phyloP scores from a whole-genome alignment of 2,329 filamentous ascomycete genomes.

The Endoconidiophora polonica region DNA sequence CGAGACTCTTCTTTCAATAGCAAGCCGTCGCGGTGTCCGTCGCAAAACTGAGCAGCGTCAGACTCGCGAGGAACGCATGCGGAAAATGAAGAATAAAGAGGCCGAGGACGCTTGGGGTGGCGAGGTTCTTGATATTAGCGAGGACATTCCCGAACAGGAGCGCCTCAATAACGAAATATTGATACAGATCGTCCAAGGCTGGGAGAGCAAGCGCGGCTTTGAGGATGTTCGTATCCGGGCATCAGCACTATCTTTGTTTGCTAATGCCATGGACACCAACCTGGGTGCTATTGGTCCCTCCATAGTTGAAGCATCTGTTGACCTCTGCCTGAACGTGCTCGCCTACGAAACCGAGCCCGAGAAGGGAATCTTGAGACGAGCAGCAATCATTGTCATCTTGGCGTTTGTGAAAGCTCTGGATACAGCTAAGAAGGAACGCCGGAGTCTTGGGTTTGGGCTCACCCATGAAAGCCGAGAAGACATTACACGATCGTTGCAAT shows the following conservation, averaged over 20 bases:
- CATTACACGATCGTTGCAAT: constrained; percentile 43
- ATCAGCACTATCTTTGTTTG: constrained; percentile 51
- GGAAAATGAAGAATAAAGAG: constrained; percentile 30
- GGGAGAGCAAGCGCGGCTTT: constrained; percentile 47
- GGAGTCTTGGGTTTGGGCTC: constrained; percentile 35
- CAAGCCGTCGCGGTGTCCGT: constrained; percentile 44
- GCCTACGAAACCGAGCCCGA: constrained; percentile 43
- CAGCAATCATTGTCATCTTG: constrained; percentile 47
- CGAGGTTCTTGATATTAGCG: constrained; percentile 30
- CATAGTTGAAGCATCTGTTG: constrained; percentile 39
- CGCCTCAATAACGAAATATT: constrained; percentile 33
- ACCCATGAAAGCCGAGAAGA: constrained; percentile 40
- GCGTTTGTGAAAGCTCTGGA: constrained; percentile 45
- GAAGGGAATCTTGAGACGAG: constrained; percentile 47
- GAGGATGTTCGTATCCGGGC: constrained; percentile 56
- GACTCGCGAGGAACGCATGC: constrained; percentile 30
- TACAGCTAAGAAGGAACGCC: constrained; percentile 29
- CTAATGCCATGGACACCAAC: constrained; percentile 42
- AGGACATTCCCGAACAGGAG: constrained; percentile 28
- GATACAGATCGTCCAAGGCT: constrained; percentile 45
- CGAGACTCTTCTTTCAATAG: constrained; percentile 44
- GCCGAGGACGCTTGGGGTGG: constrained; percentile 39
- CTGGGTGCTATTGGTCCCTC: constrained; percentile 36
- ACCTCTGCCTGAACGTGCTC: constrained; percentile 46
- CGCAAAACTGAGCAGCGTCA: constrained; percentile 42